Percentiles rank a stretch among this genome's conserved stretches.
These are phyloP conservation scores for Pseudocercospora eumusae DNA, from an alignment of 2,329 filamentous ascomycete species.

Conservation along the genomic window DNA sequence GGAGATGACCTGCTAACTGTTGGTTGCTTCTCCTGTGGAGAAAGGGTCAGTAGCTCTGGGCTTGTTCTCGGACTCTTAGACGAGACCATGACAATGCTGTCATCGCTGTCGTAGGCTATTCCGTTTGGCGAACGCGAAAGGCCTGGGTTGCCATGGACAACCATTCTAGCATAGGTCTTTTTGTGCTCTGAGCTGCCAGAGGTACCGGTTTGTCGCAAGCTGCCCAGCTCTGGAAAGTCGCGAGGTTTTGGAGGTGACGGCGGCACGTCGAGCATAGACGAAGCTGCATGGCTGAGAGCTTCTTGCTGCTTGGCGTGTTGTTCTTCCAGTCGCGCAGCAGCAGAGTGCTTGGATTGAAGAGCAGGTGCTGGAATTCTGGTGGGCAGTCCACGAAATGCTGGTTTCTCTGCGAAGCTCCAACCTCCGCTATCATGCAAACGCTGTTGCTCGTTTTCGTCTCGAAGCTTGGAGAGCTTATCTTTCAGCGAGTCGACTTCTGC, in stretches of 20 bases:
- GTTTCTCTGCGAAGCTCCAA: constrained; percentile 4
- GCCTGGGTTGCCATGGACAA: neutral
- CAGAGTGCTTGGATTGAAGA: constrained; percentile 7
- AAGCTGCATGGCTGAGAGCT: neutral
- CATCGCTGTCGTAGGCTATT: neutral
- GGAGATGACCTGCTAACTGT: constrained; percentile 20
- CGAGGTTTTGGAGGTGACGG: constrained; percentile 15
- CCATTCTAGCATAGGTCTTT: neutral
- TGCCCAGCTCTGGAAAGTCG: constrained; percentile 29
- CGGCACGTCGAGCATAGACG: constrained; percentile 1
- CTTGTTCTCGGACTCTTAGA: neutral
- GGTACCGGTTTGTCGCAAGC: neutral
- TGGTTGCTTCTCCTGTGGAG: neutral
- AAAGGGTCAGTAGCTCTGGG: neutral
- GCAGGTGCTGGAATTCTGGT: constrained; percentile 12
- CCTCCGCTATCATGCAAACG: neutral
- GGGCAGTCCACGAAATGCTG: neutral
- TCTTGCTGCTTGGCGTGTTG: constrained; percentile 19
- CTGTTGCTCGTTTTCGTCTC: constrained; percentile 6
- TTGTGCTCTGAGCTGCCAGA: neutral
- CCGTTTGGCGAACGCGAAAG: neutral
- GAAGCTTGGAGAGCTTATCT: constrained; percentile 22
- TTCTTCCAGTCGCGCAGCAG: constrained; percentile 25
- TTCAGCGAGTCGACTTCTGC: constrained; percentile 31
- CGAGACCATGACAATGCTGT: neutral